Evolutionary conservation across 192 early-diverging fungal species (phyloP), one percentile per base, ranked within the genome.

Genomic region (Ambispora gerdemannii): DNA sequence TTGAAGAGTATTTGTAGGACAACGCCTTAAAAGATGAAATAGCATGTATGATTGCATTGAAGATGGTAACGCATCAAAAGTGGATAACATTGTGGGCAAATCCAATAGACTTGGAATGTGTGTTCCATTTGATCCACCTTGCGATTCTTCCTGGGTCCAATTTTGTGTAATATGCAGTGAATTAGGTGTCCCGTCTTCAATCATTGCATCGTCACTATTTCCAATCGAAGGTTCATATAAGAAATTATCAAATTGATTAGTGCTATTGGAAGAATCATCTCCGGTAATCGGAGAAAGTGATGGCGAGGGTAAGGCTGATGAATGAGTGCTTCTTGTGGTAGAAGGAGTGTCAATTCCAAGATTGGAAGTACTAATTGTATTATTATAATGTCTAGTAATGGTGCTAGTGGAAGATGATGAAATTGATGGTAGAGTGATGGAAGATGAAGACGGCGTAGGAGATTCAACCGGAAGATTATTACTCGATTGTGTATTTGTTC

Each of bases 21-120:
- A 94, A 19, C 93, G 86, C 24, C 90, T 86, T 34, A 99, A 83
- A 19, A 99, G 78, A 67, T 98, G 91, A 70, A 93, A 89, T 36
- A 98, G 84, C 67, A 96, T 78, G 59, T 95, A 97, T 8, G 90
- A 87, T 78, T 97, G 91, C 76, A 94, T 79, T 31, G 80, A 78
- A 0, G 84, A 58, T 0, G 95, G 88, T 24, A 95, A 78, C 20
- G 83, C 78, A 79, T 95, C 93, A 81, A 91, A 98, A 8, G 92
- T 89, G 13, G 80, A 71, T 58, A 96, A 75, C 30, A 95, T 80
- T 27, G 74, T 71, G 52, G 71, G 75, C 28, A 79, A 67, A 62
- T 73, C 82, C 72, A 80, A 77, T 63, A 81, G 51, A 8, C 67
- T 77, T 20, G 78, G 78, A 7, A 64, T 66, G 32, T 82, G 75